Evolutionary conservation across 2,329 filamentous ascomycete species (phyloP), one percentile per base, ranked within the genome.

Genomic region (Sphaerulina populicola): DNA sequence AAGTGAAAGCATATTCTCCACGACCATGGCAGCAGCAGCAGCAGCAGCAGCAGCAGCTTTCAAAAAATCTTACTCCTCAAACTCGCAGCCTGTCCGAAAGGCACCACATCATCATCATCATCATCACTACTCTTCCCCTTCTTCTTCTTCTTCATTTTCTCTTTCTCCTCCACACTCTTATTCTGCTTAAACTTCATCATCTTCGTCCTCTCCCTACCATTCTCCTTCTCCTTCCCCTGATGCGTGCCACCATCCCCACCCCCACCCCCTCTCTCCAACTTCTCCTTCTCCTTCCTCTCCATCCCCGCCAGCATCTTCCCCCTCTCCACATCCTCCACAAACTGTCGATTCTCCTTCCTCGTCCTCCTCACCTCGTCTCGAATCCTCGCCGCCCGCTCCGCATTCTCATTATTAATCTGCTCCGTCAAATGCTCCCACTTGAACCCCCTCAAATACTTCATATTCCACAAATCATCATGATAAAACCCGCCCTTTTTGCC

Each of bases 401-500:
- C 86, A 65, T 90, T 88, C 73, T 94, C 88, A 27, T 83, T 78
- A 37, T 85, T 77, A 59, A 91, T 89, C 70, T 90, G 85, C 67
- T 87, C 84, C 51, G 85, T 88, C 57, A 79, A 61, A 60, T 77
- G 70, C 43, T 69, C 74, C 88, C 88, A 94, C 69, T 91, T 93
- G 72, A 93, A 91, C 1, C 86, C 86, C 57, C 80, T 84, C 56
- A 94, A 72, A 64, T 94, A 94, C 54, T 86, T 77, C 56, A 93
- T 72, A 61, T 85, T 90, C 88, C 88, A 94, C 40, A 94, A 77
- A 66, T 94, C 88, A 66, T 94, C 88, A 61, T 86, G 81, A 71
- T 91, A 94, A 66, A 86, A 88, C 44, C 78, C 80, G 10, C 86
- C 79, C 72, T 94, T 94, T 72, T 90, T 90, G 23, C 88, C 88